phyloP scores from a whole-genome alignment of 345 rosid species.

The Limnanthes douglasii region DNA sequence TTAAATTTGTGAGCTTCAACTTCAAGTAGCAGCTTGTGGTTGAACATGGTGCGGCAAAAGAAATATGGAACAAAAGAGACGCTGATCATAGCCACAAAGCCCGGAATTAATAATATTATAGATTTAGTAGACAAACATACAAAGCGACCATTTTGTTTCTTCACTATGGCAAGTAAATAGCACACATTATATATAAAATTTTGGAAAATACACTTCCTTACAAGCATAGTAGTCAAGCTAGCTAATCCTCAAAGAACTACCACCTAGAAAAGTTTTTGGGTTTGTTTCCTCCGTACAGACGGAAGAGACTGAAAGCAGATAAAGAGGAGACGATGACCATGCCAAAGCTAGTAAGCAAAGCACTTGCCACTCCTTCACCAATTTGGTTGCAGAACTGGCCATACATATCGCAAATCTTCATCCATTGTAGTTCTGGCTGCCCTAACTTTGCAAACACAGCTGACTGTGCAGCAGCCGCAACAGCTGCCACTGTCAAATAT shows the following conservation, averaged over 20 bases:
- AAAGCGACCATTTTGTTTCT: neutral
- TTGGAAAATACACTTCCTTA: no score
- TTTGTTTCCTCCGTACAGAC: slow-evolving; percentile 42
- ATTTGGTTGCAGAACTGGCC: slow-evolving; percentile 70
- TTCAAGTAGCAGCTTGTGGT: no score
- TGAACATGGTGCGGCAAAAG: no score
- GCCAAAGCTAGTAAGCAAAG: slow-evolving; percentile 33
- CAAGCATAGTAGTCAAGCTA: neutral
- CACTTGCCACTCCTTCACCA: slow-evolving; percentile 41
- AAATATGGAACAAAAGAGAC: no score
- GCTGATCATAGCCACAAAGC: no score
- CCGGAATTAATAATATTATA: neutral
- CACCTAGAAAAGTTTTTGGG: slow-evolving; percentile 13
- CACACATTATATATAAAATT: no score
- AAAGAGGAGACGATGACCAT: slow-evolving; percentile 46
- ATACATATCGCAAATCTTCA: slow-evolving; percentile 66
- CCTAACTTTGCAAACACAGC: slow-evolving; percentile 61
- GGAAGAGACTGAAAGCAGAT: slow-evolving; percentile 78
- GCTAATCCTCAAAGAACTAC: slow-evolving; percentile 10
- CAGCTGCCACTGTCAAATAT: slow-evolving; percentile 56
- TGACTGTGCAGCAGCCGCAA: slow-evolving; percentile 62
- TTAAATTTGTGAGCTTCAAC: no score
- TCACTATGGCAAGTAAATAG: neutral
- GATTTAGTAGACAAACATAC: neutral
- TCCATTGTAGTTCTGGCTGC: slow-evolving; percentile 68